phyloP scores from a whole-genome alignment of 805 yeast genomes.

The Limtongia smithiae region DNA sequence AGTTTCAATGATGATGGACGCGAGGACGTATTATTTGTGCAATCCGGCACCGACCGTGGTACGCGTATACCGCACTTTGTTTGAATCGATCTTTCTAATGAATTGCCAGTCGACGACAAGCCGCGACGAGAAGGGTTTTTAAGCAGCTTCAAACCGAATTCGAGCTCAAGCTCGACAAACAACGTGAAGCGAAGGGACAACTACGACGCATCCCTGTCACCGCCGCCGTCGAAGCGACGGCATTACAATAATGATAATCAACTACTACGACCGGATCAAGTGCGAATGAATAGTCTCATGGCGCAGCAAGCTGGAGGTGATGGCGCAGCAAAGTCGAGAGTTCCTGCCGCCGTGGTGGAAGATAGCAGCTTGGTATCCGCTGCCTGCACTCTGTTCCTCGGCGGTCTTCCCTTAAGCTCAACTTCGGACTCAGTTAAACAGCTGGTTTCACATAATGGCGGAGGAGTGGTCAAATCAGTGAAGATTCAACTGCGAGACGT shows the following conservation, averaged over 20 bases:
- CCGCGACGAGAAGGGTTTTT: too few relatives aligned
- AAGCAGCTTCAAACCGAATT: conserved; percentile 2
- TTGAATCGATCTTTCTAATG: too few relatives aligned
- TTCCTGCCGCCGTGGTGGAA: not conserved
- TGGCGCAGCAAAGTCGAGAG: not conserved
- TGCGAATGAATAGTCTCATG: not conserved
- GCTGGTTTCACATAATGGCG: not conserved
- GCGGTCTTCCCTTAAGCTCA: conserved; percentile 12
- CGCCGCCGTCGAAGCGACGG: conserved; percentile 10
- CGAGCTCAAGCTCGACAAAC: not conserved
- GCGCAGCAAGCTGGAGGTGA: too few relatives aligned
- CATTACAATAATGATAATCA: conserved; percentile 1
- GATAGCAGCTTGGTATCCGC: conserved; percentile 1
- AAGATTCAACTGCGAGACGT: conserved; percentile 8
- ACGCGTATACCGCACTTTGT: too few relatives aligned
- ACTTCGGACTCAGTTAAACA: conserved; percentile 1
- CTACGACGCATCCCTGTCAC: too few relatives aligned
- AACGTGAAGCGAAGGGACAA: not conserved
- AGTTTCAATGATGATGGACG: conserved; percentile 19
- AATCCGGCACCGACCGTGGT: too few relatives aligned
- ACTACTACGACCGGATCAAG: conserved; percentile 10
- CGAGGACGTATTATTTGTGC: too few relatives aligned
- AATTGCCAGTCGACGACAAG: too few relatives aligned
- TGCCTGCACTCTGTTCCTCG: conserved; percentile 10
- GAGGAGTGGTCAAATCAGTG: conserved; percentile 3